Evolutionary conservation across 83 land plant species (phyloP).

Genomic region (Picea abies): DNA sequence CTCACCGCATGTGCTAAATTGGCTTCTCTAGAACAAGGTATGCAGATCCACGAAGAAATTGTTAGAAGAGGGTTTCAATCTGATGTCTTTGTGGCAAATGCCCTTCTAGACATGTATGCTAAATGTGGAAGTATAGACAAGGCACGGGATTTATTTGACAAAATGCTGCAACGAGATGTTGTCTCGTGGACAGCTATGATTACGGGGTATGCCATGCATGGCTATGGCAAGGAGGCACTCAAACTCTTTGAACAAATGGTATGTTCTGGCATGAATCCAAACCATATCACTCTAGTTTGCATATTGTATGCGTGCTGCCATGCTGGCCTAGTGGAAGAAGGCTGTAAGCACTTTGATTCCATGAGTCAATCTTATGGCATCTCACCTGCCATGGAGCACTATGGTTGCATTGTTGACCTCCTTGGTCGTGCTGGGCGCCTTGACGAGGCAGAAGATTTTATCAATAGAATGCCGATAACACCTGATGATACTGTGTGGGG

Average conservation of each 20-base stretch:
- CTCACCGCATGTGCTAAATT: constrained; percentile 54
- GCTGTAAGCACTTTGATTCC: constrained; percentile 24
- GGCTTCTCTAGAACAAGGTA: constrained; percentile 49
- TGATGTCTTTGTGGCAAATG: constrained; percentile 47
- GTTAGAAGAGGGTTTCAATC: constrained; percentile 24
- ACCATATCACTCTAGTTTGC: constrained; percentile 45
- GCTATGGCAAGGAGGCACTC: constrained; percentile 33
- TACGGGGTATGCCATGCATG: constrained; percentile 52
- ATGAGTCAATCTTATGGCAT: constrained; percentile 33
- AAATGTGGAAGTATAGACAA: constrained; percentile 56
- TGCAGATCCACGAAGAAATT: constrained; percentile 30
- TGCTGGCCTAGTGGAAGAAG: constrained; percentile 44
- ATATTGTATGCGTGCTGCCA: constrained; percentile 53
- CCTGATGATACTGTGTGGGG: constrained; percentile 60
- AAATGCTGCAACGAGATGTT: constrained; percentile 25
- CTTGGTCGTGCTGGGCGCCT: constrained; percentile 39
- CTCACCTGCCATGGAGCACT: constrained; percentile 41
- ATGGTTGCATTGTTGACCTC: constrained; percentile 54
- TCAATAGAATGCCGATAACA: constrained; percentile 36
- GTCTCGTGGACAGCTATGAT: constrained; percentile 62
- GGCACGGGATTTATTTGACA: constrained; percentile 34
- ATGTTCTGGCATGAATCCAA: constrained; percentile 42
- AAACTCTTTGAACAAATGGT: constrained; percentile 44
- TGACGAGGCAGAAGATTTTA: constrained; percentile 40
- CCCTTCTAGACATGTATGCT: constrained; percentile 61